These are phyloP conservation scores for Fusarium irregulare DNA, from an alignment of 2,329 filamentous ascomycete genomes.

Conservation along the genomic window DNA sequence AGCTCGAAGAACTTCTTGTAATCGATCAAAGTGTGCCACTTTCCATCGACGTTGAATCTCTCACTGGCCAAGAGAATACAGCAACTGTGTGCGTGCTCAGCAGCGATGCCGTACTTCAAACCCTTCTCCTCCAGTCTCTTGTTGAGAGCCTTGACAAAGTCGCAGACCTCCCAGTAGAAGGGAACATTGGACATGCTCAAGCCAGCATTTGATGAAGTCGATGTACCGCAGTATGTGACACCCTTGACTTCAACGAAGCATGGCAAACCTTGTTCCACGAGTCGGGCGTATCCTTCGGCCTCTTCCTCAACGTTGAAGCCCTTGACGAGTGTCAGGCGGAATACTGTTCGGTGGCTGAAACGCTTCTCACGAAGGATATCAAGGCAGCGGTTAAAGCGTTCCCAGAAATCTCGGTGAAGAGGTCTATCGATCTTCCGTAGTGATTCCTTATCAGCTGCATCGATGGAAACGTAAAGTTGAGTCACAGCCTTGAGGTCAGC, in stretches of 20 bases:
- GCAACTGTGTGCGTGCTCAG: constrained; percentile 95
- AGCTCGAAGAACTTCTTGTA: constrained; percentile 90
- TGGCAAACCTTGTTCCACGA: constrained; percentile 86
- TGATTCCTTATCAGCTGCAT: constrained; percentile 89
- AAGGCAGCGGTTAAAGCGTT: constrained; percentile 90
- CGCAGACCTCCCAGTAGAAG: constrained; percentile 89
- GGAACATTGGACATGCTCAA: constrained; percentile 98
- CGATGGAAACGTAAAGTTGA: constrained; percentile 95
- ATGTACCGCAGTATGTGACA: constrained; percentile 95
- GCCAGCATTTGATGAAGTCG: constrained; percentile 83
- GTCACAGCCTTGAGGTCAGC: constrained; percentile 86
- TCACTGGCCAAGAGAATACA: constrained; percentile 88
- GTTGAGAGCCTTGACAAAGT: constrained; percentile 83
- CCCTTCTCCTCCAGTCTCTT: constrained; percentile 75
- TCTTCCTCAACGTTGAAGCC: constrained; percentile 98
- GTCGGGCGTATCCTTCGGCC: constrained; percentile 86
- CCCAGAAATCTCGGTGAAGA: constrained; percentile 96
- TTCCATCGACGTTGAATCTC: constrained; percentile 79
- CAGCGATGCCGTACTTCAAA: constrained; percentile 88
- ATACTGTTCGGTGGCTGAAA: constrained; percentile 90
- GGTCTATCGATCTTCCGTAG: constrained; percentile 90
- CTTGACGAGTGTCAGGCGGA: constrained; percentile 94
- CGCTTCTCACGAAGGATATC: constrained; percentile 88
- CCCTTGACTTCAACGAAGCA: constrained; percentile 97
- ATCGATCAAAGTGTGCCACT: constrained; percentile 93